Percentiles rank a stretch among this genome's conserved stretches.
phyloP scores from a whole-genome alignment of 2,329 filamentous ascomycete genomes.

The Zymoseptoria pseudotritici region DNA sequence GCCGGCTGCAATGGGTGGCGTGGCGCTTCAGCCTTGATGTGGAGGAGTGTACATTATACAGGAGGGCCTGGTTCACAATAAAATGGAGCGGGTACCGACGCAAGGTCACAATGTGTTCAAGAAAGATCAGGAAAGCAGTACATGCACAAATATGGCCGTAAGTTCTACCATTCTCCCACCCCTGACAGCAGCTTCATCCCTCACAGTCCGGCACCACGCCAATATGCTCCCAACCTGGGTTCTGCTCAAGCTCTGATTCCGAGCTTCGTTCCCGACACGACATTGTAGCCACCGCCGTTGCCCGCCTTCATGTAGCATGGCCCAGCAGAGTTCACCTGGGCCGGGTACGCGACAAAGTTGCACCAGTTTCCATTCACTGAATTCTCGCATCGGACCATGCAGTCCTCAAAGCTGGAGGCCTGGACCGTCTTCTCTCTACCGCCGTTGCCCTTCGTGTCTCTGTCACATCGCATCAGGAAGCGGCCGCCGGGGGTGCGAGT shows the following conservation, averaged over 20 bases:
- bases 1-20: conserved; percentile 33
- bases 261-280: background rate
- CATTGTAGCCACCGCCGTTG: background rate
- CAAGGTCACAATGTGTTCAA: no score
- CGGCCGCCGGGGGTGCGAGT: background rate
- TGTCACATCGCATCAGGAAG: background rate
- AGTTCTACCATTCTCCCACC: background rate
- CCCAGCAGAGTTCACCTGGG: background rate
- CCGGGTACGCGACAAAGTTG: background rate
- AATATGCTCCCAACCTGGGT: background rate
- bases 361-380: background rate
- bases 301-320: background rate
- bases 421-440: background rate
- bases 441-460: background rate
- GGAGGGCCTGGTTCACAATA: no score
- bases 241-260: background rate
- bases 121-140: no score
- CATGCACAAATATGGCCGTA: no score
- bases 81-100: no score
- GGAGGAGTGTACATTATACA: background rate
- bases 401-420: background rate
- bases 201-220: background rate
- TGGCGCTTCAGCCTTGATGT: conserved; percentile 29
- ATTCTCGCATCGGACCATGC: background rate
- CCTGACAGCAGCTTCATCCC: background rate